Evolutionary conservation across 2,329 filamentous ascomycete genomes (phyloP), one percentile per base, ranked within the genome.

Genomic region (Paecilomyces fulvus): DNA sequence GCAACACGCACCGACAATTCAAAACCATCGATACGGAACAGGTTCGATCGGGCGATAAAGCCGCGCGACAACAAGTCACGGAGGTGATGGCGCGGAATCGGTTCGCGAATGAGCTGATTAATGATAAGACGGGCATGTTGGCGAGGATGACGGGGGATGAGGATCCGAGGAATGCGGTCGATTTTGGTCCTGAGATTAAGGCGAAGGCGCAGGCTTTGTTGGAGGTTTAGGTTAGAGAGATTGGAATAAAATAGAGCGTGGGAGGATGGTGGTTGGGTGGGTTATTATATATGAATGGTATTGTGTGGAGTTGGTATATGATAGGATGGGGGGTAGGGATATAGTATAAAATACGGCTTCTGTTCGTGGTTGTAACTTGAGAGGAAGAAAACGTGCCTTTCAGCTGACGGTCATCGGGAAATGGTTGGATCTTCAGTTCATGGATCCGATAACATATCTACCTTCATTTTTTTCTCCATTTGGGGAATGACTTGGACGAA

Each of bases 1-100:
- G 84, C 55, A 87, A 89, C 69, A 81, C 88, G 58, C 85, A 88
- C 69, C 83, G 57, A 28, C 54, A 59, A 43, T 59, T 71, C 2
- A 56, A 63, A 49, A 31, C 37, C 8, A 58, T 70, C 43, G 65
- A 71, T 54, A 14, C 57, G 12, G 49, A 59, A 1, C 66, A 67
- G 51, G 63, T 66, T 54, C 60, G 58, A 8, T 55, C 61, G 0
- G 64, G 64, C 10, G 67, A 69, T 55, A 49, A 21, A 3, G 48
- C 48, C 14, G 55, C 65, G 21, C 48, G 51, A 3, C 52, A 55
- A 1, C 53, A 63, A 17, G 54, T 64, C 0, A 52, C 56, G 7
- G 69, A 72, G 28, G 59, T 70, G 7, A 8, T 64, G 0, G 66
- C 66, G 20, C 67, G 69, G 5, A 70, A 71, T 49, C 20, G 28